Evolutionary conservation across 2,329 filamentous ascomycete genomes (phyloP), one percentile per base, ranked within the genome.

Genomic region (Sporothrix dimorphospora): DNA sequence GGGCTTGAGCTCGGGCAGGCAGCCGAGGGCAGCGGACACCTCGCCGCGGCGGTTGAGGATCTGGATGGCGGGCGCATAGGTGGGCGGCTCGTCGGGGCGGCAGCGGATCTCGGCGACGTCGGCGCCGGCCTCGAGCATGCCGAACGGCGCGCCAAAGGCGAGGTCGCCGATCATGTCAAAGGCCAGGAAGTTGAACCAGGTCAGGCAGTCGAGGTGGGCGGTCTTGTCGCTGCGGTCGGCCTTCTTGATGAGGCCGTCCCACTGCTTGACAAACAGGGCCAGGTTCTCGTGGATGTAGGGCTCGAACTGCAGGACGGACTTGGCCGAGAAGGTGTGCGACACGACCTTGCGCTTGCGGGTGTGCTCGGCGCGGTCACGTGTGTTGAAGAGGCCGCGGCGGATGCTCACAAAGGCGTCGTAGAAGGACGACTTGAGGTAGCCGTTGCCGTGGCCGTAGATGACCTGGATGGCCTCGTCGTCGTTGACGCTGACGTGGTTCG

Each of bases 321-420:
- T 97, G 73, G 91, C 86, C 16, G 90, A 92, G 82, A 97, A 97
- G 42, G 93, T 96, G 80, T 97, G 93, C 1, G 92, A 90, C 65
- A 97, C 89, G 2, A 93, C 91, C 86, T 97, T 97, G 77, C 94
- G 89, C 86, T 97, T 98, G 75, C 94, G 90, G 0, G 91, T 91
- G 80, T 98, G 94, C 78, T 97, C 93, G 0, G 85, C 85, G 66
- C 94, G 88, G 81, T 94, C 89, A 42, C 94, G 87, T 0, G 94
- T 97, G 81, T 97, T 97, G 88, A 97, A 98, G 14, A 98, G 85
- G 24, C 94, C 94, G 14, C 93, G 89, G 68, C 88, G 88, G 78
- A 97, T 97, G 14, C 92, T 94, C 71, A 97, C 94, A 77, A 97
- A 97, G 67, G 93, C 92, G 78, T 97, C 93, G 77, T 97, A 97